Base-by-base conservation (phyloP, 306 rosid genomes). In the Fragaria nilgerrensis region DNA sequence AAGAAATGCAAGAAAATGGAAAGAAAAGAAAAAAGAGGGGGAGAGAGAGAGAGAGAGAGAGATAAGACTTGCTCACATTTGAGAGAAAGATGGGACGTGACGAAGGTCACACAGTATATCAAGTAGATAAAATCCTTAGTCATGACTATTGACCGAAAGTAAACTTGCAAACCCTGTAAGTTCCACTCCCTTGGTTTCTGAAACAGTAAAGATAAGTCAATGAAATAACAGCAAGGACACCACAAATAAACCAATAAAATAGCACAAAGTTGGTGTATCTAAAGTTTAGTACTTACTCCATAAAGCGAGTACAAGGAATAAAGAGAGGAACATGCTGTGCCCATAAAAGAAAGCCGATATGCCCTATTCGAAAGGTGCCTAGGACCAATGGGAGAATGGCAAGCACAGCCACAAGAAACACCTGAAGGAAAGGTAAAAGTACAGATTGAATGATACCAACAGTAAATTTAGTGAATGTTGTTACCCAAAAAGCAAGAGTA, bases 111-210 rank as follows among this genome's bases (percentile, higher is more conserved):
- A 79, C 98, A 88, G 91, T 90, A 96, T 69, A 89, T 78, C 82
- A 91, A 88, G 92, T 83, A 87, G 82, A 96, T 89, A 82, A 96
- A 92, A 87, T 96, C 98, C 79, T 91, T 96, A 55, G 98, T 69
- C 27, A 73, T 89, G 79, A 88, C 72, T 69, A 96, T 81, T 36
- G 90, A 71, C 80, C 91, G 98, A 77, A 96, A 91, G 87, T 96
- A 96, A 77, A 75, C 86, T 88, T 92, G 97, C 90, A 96, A 76
- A 44, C 93, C 94, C 78, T 89, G 99, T 78, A 91, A 39, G 90
- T 89, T 96, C 98, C 97, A 96, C 29, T 87, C 97, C 77, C 97
- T 91, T 5, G 99, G 99, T 86, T 82, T 91, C 99, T 96, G 90
- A 79, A 83, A 82, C 22, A 58, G 66, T 68, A 75, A 66, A 76